Percentiles rank a stretch among this genome's conserved stretches.
These are phyloP conservation scores for Talinum fruticosum DNA, from an alignment of 148 eudicot species.

Conservation along the genomic window DNA sequence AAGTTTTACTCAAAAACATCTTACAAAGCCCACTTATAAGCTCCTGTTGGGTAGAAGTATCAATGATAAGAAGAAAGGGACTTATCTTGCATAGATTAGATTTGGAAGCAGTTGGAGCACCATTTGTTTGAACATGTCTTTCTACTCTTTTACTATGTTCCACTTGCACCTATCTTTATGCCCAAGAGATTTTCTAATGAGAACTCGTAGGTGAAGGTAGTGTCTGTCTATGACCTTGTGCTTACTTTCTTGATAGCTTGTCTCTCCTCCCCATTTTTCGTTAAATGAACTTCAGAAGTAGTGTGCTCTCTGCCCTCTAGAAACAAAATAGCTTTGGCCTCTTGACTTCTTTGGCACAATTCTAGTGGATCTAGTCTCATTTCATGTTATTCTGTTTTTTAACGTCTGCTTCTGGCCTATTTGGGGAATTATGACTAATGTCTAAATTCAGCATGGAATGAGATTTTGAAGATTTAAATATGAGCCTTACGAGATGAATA, in stretches of 20 bases:
- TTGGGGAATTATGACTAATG: background rate
- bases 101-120: background rate
- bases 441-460: background rate
- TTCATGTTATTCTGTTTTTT: background rate
- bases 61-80: background rate
- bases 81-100: background rate
- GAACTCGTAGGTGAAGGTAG: no score
- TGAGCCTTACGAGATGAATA: background rate
- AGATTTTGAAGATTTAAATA: background rate
- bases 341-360: no score
- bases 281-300: no score
- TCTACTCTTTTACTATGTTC: background rate
- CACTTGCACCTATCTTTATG: no score
- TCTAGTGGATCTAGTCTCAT: background rate
- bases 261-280: no score
- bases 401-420: background rate
- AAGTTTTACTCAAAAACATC: background rate
- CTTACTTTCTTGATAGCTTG: no score
- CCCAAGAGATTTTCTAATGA: no score
- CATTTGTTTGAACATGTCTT: background rate
- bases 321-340: no score
- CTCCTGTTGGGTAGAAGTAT: background rate
- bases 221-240: no score
- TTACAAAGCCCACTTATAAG: background rate
- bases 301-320: no score